phyloP scores from a whole-genome alignment of 371 early-diverging fungal species.

The Rhizopus sp. region DNA sequence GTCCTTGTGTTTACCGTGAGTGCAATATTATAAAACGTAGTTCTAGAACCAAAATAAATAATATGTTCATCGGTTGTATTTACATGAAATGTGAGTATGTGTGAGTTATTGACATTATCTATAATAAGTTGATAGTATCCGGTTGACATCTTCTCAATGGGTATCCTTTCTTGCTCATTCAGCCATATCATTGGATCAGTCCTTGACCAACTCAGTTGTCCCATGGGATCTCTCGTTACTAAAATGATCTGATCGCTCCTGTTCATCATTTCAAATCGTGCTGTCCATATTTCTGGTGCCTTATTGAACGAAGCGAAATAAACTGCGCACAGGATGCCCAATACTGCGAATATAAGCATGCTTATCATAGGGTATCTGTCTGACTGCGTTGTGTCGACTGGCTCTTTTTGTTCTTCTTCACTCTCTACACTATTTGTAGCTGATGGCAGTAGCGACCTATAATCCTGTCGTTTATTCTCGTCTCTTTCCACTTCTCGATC shows the following conservation, averaged over 20 bases:
- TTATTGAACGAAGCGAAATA: not conserved
- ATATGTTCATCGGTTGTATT: constrained; percentile 8
- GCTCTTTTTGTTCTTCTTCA: not conserved
- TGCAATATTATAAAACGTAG: not conserved
- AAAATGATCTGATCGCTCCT: not conserved
- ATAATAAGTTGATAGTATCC: constrained; percentile 12
- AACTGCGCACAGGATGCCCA: not conserved
- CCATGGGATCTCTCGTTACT: constrained; percentile 1
- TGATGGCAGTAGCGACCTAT: not conserved
- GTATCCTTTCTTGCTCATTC: constrained; percentile 9
- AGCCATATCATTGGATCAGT: constrained; percentile 17
- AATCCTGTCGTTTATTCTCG: constrained; percentile 3
- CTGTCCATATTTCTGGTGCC: constrained; percentile 7
- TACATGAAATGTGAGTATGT: not conserved
- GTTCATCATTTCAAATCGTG: constrained; percentile 7
- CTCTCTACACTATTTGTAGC: not conserved
- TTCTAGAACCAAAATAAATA: constrained; percentile 2
- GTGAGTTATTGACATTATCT: not conserved
- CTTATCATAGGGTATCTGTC: not conserved
- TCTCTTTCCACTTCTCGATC: constrained; percentile 23
- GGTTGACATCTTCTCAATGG: constrained; percentile 2
- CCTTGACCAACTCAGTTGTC: constrained; percentile 9
- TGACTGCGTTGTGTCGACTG: not conserved
- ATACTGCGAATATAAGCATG: not conserved
- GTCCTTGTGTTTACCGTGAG: not conserved